Evolutionary conservation across 257 asterid genomes (phyloP), one percentile per base, ranked within the genome.

Genomic region (Misopates orontium): DNA sequence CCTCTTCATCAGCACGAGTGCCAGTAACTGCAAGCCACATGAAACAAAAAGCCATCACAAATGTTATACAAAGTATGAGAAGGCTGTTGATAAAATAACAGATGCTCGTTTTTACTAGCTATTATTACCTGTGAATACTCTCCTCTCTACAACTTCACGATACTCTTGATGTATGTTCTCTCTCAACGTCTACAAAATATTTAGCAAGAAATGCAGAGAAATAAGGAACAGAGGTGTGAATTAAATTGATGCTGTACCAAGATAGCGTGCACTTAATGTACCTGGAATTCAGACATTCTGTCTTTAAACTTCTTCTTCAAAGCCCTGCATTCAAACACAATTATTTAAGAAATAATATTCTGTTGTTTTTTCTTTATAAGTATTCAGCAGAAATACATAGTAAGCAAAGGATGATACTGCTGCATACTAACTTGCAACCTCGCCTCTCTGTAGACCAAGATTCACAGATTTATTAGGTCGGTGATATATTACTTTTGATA

Each of bases 81-180:
- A 71, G 60, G 58, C 56, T 56, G 68, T 18, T 24, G 55, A 9
- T 21, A 7, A 40, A 69, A 60, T 56, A 11, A 40, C 60, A 61
- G 64, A 60, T 28, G 36, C 7, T 28, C 36, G 3, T 55, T 68
- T 69, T 20, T 39, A 21, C 64, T 71, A 63, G 68, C 58, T 50
- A 61, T 68, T 16, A 58, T 68, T 57, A 94, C 98, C 99, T 90
- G 99, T 88, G 72, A 86, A 89, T 66, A 94, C 96, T 57, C 98
- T 95, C 65, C 99, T 86, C 87, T 90, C 99, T 8, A 94, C 95
- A 69, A 94, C 99, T 62, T 94, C 98, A 70, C 96, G 96, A 78
- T 94, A 86, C 78, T 94, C 98, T 75, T 86, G 98, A 73, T 88
- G 97, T 71, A 94, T 94, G 75, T 69, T 90, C 78, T 90, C 96